Evolutionary conservation across 441 rosid genomes (phyloP).

Genomic region (Populus tomentosa): DNA sequence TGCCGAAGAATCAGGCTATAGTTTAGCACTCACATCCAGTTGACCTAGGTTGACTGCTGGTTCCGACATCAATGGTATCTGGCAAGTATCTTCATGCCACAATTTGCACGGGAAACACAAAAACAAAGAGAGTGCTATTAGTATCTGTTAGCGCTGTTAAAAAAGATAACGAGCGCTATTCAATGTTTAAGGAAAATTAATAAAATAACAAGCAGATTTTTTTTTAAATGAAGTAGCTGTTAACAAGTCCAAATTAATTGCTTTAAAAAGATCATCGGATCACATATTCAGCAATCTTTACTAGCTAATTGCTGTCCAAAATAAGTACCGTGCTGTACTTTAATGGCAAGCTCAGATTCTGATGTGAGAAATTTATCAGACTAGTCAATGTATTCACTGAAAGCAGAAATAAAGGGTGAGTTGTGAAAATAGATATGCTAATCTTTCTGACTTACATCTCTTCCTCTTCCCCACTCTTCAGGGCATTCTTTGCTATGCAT

Average conservation of each 20-base stretch:
- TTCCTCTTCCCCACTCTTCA: constrained; percentile 90
- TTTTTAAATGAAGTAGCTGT: background rate
- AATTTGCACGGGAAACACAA: constrained; percentile 11
- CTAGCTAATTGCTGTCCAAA: background rate
- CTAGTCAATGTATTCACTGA: background rate
- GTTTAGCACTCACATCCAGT: constrained; percentile 80
- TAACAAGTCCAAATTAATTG: background rate
- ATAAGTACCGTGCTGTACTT: background rate
- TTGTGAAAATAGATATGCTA: background rate
- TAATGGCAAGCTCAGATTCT: background rate
- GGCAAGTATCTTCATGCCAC: constrained; percentile 63
- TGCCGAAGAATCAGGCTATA: constrained; percentile 14
- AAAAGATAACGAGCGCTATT: background rate
- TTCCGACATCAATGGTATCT: constrained; percentile 79
- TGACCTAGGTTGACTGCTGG: constrained; percentile 65
- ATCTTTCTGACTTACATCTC: constrained; percentile 63
- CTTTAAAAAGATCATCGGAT: background rate
- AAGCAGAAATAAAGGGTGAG: background rate
- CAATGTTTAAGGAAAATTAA: background rate
- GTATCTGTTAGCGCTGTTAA: background rate
- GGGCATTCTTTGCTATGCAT: constrained; percentile 91
- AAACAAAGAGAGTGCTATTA: constrained; percentile 1
- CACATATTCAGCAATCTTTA: background rate
- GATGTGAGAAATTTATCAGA: background rate
- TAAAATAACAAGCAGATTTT: background rate